A percentile compares a stretch with the other conserved stretches of the same genome.
Conservation (phyloP, 1,284 basidiomycete species). For the Cutaneotrichosporon sp. region DNA sequence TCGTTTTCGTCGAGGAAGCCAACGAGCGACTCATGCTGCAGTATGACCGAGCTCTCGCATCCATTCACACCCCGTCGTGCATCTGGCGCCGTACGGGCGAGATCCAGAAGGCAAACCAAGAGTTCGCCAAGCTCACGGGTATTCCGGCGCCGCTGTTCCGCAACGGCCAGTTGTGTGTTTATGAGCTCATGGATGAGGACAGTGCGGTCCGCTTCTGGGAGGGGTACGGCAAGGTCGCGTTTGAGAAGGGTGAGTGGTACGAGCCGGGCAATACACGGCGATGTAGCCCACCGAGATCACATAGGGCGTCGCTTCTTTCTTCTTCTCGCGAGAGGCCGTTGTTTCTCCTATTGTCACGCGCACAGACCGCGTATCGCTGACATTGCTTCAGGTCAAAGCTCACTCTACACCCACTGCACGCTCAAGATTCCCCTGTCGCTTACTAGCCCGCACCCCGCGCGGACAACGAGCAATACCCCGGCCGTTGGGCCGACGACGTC, state of each 20-base stretch:
- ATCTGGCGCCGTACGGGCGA: conserved; percentile 96
- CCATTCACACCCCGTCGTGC: conserved; percentile 94
- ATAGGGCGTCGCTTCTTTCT: background rate
- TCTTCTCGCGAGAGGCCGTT: too few species aligned
- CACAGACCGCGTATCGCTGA: conserved; percentile 4
- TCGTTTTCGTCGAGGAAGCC: conserved; percentile 96
- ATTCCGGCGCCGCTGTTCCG: conserved; percentile 35
- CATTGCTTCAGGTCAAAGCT: conserved; percentile 46
- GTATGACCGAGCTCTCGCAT: conserved; percentile 91
- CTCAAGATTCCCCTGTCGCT: conserved; percentile 62
- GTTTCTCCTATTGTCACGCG: conserved; percentile 1
- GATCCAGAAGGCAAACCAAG: conserved; percentile 96
- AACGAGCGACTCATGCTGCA: conserved; percentile 93
- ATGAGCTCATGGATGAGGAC: conserved; percentile 95
- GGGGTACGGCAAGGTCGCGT: conserved; percentile 85
- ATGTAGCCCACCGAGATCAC: too few species aligned
- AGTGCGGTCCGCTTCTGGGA: conserved; percentile 94
- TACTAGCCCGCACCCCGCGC: conserved; percentile 26
- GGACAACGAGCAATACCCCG: conserved; percentile 24
- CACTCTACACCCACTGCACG: conserved; percentile 88
- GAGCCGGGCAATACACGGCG: too few species aligned
- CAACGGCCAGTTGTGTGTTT: conserved; percentile 83
- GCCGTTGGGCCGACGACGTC: background rate
- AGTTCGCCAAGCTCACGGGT: conserved; percentile 51
- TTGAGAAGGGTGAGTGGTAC: conserved; percentile 58